Evolutionary conservation across 2,329 filamentous ascomycete genomes (phyloP).

Genomic region (Fusarium keratoplasticum): DNA sequence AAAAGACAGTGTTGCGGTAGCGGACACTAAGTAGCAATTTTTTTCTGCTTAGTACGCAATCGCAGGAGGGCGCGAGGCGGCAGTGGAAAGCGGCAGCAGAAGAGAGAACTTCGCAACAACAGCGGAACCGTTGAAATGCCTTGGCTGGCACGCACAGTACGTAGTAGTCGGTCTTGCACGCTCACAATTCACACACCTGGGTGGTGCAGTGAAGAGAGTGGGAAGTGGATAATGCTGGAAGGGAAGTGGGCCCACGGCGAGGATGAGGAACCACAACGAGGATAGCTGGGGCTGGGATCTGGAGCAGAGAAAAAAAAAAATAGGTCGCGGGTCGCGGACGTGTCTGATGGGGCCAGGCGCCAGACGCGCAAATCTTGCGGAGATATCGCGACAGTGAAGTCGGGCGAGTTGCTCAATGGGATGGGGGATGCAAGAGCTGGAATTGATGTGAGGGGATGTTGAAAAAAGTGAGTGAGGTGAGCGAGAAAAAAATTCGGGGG

Average conservation of each 20-base stretch:
- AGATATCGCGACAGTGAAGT: constrained; percentile 33
- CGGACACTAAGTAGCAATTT: constrained; percentile 31
- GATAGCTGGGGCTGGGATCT: constrained; percentile 45
- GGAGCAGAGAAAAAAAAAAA: constrained; percentile 41
- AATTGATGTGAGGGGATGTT: constrained; percentile 28
- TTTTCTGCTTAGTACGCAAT: constrained; percentile 36
- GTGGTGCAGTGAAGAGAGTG: constrained; percentile 29
- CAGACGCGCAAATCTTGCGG: constrained; percentile 43
- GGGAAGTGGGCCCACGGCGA: constrained; percentile 44
- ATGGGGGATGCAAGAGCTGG: constrained; percentile 9
- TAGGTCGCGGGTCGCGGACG: constrained; percentile 40
- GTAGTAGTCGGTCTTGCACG: constrained; percentile 29
- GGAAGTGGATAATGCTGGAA: constrained; percentile 43
- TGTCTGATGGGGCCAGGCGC: constrained; percentile 46
- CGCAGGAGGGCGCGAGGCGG: constrained; percentile 22
- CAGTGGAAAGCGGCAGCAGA: constrained; percentile 17
- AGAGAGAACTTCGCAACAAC: constrained; percentile 6
- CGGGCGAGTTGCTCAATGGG: constrained; percentile 8
- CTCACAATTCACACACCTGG: constrained; percentile 32
- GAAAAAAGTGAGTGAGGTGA: constrained; percentile 38
- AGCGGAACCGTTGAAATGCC: constrained; percentile 43
- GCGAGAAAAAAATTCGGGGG: constrained; percentile 35
- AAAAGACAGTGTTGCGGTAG: constrained; percentile 33
- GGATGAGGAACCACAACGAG: constrained; percentile 44
- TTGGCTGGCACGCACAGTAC: constrained; percentile 38